Evolutionary conservation across 164 flowering plant genomes (phyloP).

Genomic region (Litsea cubeba): DNA sequence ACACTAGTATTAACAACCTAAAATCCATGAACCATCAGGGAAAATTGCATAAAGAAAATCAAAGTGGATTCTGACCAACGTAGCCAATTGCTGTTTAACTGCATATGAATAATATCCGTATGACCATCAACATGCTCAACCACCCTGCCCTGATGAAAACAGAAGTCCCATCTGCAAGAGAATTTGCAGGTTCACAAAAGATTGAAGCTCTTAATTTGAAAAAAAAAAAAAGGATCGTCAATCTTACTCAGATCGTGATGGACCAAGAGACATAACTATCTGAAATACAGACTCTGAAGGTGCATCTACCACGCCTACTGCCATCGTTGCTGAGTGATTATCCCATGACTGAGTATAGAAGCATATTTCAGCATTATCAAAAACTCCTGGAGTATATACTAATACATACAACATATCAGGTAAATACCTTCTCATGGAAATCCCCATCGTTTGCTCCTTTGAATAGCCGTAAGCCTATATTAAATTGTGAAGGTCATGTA

Average conservation of each 20-base stretch:
- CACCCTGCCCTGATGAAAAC: slow-evolving; percentile 57
- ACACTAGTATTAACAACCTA: neutral
- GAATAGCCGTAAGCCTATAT: slow-evolving; percentile 28
- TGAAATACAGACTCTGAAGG: slow-evolving; percentile 76
- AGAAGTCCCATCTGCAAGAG: slow-evolving; percentile 88
- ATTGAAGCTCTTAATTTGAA: neutral
- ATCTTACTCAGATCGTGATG: slow-evolving; percentile 87
- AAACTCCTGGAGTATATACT: neutral
- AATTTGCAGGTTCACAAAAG: neutral
- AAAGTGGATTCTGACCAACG: slow-evolving; percentile 55
- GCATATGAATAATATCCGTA: slow-evolving; percentile 75
- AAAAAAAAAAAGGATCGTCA: neutral
- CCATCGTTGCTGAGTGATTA: slow-evolving; percentile 96
- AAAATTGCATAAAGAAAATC: neutral
- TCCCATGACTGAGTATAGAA: slow-evolving; percentile 52
- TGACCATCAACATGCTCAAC: slow-evolving; percentile 94
- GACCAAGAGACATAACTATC: slow-evolving; percentile 82
- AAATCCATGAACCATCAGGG: neutral
- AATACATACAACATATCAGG: neutral
- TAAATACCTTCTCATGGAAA: slow-evolving; percentile 32
- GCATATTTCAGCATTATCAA: slow-evolving; percentile 14
- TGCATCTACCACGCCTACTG: slow-evolving; percentile 84
- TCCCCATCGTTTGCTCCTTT: slow-evolving; percentile 82
- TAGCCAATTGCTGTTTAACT: slow-evolving; percentile 61
- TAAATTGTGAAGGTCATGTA: slow-evolving; percentile 1